phyloP scores from a whole-genome alignment of 2,329 filamentous ascomycete species.

The Apiospora kogelbergensis region DNA sequence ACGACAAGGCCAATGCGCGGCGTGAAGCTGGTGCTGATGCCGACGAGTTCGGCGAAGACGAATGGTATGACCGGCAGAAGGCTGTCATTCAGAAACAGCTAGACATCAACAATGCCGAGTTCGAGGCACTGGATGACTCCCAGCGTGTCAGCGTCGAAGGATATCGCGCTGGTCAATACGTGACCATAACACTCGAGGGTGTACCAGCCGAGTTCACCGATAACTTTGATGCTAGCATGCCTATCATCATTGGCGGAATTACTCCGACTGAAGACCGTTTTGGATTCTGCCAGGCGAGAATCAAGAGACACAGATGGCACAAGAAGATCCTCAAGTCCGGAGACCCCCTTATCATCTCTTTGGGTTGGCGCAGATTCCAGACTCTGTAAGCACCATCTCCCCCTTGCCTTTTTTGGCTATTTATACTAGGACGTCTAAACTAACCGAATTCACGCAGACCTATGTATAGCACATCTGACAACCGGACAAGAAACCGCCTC shows the following conservation, averaged over 20 bases:
- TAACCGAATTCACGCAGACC: constrained; percentile 41
- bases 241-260: constrained; percentile 87
- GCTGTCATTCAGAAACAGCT: constrained; percentile 91
- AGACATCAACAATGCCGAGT: constrained; percentile 94
- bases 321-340: constrained; percentile 99
- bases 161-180: constrained; percentile 88
- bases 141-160: constrained; percentile 86
- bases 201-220: constrained; percentile 89
- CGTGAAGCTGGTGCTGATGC: constrained; percentile 62
- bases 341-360: constrained; percentile 93
- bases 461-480: constrained; percentile 94
- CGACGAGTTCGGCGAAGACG: constrained; percentile 91
- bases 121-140: constrained; percentile 79
- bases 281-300: constrained; percentile 90
- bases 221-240: constrained; percentile 78
- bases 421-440: background rate
- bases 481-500: constrained; percentile 91
- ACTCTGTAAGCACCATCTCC: constrained; percentile 46
- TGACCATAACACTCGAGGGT: constrained; percentile 82
- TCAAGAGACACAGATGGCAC: constrained; percentile 98
- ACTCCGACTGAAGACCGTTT: constrained; percentile 93
- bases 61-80: constrained; percentile 98
- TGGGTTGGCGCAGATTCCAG: constrained; percentile 96
- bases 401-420: no score
- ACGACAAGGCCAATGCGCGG: constrained; percentile 78